These are phyloP conservation scores for Pichia deserticola DNA, from an alignment of 805 yeast genomes.

Conservation along the genomic window DNA sequence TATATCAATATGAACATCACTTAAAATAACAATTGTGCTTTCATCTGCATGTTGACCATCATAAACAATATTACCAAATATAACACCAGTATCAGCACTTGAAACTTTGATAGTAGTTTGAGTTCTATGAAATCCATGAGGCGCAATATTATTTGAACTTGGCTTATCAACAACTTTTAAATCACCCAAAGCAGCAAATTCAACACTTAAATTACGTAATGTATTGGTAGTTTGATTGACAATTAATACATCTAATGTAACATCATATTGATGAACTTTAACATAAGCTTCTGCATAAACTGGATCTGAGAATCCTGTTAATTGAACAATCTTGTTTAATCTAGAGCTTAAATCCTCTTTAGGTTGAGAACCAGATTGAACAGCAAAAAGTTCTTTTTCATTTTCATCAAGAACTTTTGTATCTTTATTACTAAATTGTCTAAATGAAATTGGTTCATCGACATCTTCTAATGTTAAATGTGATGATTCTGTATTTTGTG, in stretches of 20 bases:
- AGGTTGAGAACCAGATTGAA: slow-evolving; percentile 42
- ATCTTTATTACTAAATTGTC: slow-evolving; percentile 57
- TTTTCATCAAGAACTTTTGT: slow-evolving; percentile 35
- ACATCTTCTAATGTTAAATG: slow-evolving; percentile 64
- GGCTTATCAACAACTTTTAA: slow-evolving; percentile 91
- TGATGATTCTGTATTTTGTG: slow-evolving; percentile 46
- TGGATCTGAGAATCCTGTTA: slow-evolving; percentile 98
- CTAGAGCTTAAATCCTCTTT: slow-evolving; percentile 64
- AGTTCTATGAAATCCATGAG: slow-evolving; percentile 92
- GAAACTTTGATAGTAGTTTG: slow-evolving; percentile 90
- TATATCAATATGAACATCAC: slow-evolving; percentile 91
- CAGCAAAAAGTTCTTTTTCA: slow-evolving; percentile 54
- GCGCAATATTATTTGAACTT: slow-evolving; percentile 81
- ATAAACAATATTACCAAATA: slow-evolving; percentile 93
- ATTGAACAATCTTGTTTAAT: slow-evolving; percentile 79
- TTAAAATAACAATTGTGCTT: slow-evolving; percentile 80
- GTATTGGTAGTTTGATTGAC: slow-evolving; percentile 94
- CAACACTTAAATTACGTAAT: slow-evolving; percentile 83
- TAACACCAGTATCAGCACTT: slow-evolving; percentile 96
- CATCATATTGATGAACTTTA: slow-evolving; percentile 94
- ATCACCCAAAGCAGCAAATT: slow-evolving; percentile 94
- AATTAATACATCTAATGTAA: slow-evolving; percentile 83
- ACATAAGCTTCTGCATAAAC: slow-evolving; percentile 97
- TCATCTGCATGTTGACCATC: slow-evolving; percentile 94
- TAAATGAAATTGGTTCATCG: slow-evolving; percentile 70